These are phyloP conservation scores for Sugiyamaella xylanicola DNA, from an alignment of 1,139 yeast genomes.

Conservation along the genomic window DNA sequence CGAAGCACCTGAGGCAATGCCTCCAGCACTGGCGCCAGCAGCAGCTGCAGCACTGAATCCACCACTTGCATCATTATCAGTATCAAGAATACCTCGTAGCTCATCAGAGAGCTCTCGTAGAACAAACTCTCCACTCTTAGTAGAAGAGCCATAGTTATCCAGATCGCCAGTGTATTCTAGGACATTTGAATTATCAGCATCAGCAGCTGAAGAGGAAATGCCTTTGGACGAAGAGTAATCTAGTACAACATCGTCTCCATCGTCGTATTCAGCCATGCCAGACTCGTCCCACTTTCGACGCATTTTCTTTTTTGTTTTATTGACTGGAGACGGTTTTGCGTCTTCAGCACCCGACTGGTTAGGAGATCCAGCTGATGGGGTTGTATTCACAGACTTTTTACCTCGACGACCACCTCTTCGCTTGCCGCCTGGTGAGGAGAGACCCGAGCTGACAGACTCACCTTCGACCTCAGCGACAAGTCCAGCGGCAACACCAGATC, in stretches of 20 bases:
- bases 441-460: constrained; percentile 1
- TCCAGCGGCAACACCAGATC: not conserved
- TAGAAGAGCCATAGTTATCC: constrained; percentile 51
- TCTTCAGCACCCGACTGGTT: constrained; percentile 25
- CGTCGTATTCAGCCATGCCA: constrained; percentile 46
- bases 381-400: constrained; percentile 21
- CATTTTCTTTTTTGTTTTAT: constrained; percentile 42
- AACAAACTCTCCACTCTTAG: constrained; percentile 52
- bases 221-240: constrained; percentile 51
- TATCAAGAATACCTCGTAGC: constrained; percentile 46
- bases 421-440: constrained; percentile 18
- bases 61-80: constrained; percentile 1
- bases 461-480: not conserved
- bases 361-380: constrained; percentile 18
- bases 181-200: constrained; percentile 42
- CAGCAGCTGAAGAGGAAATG: constrained; percentile 15
- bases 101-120: constrained; percentile 54
- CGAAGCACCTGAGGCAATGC: constrained; percentile 18
- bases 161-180: constrained; percentile 47
- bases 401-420: constrained; percentile 29
- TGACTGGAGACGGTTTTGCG: constrained; percentile 20
- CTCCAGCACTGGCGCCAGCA: constrained; percentile 22
- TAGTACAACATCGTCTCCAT: constrained; percentile 39
- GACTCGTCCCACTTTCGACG: constrained; percentile 58
- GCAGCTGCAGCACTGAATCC: not conserved